A percentile compares a stretch with the other conserved stretches of the same genome.
phyloP scores from a whole-genome alignment of 73 alveolate genomes.

The Symbiodinium natans region DNA sequence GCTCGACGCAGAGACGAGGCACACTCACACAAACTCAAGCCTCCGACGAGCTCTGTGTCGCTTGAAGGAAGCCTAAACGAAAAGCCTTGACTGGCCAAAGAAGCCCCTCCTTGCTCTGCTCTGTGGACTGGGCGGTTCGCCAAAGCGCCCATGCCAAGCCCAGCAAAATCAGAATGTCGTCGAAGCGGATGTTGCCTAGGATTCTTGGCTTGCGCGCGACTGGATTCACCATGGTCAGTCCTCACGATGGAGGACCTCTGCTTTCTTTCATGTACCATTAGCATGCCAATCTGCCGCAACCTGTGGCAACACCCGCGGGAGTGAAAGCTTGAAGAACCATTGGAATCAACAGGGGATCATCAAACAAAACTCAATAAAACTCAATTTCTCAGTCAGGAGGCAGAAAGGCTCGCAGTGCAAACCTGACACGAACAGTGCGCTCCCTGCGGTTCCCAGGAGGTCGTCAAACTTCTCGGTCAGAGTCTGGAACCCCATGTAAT shows the following conservation, averaged over 20 bases:
- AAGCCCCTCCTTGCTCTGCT: constrained; percentile 38
- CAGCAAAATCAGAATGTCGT: constrained; percentile 53
- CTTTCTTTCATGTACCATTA: no score
- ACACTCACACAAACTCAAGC: no score
- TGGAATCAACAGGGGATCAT: neutral
- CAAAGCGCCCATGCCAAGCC: constrained; percentile 92
- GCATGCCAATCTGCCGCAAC: no score
- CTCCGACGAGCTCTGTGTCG: no score
- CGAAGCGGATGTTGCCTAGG: constrained; percentile 81
- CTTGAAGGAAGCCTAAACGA: no score
- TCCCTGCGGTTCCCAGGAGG: constrained; percentile 59
- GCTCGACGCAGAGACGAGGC: neutral
- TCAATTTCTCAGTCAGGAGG: neutral
- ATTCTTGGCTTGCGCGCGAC: neutral
- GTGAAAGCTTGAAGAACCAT: neutral
- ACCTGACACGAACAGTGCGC: constrained; percentile 70
- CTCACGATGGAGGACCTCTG: no score
- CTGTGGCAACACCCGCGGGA: no score
- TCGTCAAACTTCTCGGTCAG: constrained; percentile 64
- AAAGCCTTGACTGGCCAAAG: no score
- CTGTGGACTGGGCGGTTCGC: constrained; percentile 82
- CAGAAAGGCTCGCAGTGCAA: constrained; percentile 84
- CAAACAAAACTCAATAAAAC: no score
- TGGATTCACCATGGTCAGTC: neutral
- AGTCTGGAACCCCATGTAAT: constrained; percentile 82